Conservation (phyloP, 805 yeast species). For the Priceomyces medius region DNA sequence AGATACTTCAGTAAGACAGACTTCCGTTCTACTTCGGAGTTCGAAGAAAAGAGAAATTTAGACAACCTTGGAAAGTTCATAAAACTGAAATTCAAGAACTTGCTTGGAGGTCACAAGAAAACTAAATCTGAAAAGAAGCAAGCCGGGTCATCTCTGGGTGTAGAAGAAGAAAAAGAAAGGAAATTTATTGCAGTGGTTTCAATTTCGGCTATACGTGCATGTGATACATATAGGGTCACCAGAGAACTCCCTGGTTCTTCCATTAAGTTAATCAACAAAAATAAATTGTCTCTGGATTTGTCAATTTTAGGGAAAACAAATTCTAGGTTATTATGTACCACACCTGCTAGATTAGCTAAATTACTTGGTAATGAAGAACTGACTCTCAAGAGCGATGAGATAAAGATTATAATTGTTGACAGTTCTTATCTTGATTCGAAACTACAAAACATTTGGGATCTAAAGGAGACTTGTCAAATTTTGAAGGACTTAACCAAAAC, state of each 20-base stretch:
- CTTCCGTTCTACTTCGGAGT: constrained; percentile 62
- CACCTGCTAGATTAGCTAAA: constrained; percentile 59
- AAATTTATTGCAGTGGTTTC: constrained; percentile 56
- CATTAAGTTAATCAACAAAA: constrained; percentile 72
- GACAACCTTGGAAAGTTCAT: constrained; percentile 58
- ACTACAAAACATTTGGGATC: constrained; percentile 60
- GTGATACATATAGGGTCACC: constrained; percentile 73
- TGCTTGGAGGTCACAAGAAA: constrained; percentile 39
- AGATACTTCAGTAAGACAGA: constrained; percentile 54
- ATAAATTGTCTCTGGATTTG: constrained; percentile 64
- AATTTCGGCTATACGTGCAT: constrained; percentile 81
- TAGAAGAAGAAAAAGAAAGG: constrained; percentile 24
- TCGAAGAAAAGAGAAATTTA: constrained; percentile 51
- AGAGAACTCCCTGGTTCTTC: constrained; percentile 51
- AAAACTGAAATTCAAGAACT: constrained; percentile 45
- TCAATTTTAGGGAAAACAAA: constrained; percentile 42
- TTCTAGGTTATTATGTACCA: constrained; percentile 56
- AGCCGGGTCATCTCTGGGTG: constrained; percentile 3
- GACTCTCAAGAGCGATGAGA: constrained; percentile 39
- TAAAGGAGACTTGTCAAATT: constrained; percentile 43
- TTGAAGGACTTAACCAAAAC: constrained; percentile 39
- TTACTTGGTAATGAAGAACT: constrained; percentile 45
- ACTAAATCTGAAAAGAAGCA: constrained; percentile 22
- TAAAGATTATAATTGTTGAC: constrained; percentile 59
- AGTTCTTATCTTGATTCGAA: constrained; percentile 61